Evolutionary conservation across 208 protist genomes (phyloP).

Genomic region (Vickermania ingenoplastis): DNA sequence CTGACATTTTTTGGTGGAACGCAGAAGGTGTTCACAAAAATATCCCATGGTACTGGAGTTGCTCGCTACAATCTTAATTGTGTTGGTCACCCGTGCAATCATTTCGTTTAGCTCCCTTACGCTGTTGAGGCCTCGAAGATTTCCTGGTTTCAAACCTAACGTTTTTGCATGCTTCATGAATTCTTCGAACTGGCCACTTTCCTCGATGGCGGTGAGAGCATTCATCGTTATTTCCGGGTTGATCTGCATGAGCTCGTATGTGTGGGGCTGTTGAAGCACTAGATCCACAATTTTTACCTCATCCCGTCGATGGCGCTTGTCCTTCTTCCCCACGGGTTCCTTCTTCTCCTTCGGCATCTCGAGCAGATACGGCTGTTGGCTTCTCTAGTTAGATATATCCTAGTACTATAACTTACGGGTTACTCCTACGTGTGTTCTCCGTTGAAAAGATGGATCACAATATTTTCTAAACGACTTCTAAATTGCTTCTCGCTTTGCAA

Average conservation of each 20-base stretch:
- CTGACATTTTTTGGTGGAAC: slow-evolving; percentile 1
- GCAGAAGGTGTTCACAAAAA: background rate
- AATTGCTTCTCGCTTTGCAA: no score
- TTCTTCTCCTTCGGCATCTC: background rate
- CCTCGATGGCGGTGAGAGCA: slow-evolving; percentile 5
- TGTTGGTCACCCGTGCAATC: background rate
- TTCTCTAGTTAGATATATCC: no score
- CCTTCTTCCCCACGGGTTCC: background rate
- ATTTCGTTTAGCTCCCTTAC: background rate
- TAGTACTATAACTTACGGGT: no score
- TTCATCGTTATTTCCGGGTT: slow-evolving; percentile 4
- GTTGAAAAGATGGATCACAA: no score
- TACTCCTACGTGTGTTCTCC: no score
- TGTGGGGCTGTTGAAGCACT: slow-evolving; percentile 1
- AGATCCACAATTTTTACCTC: slow-evolving; percentile 1
- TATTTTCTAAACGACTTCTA: no score
- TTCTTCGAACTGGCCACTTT: slow-evolving; percentile 4
- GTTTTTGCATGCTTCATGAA: background rate
- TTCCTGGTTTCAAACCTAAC: background rate
- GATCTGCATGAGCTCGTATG: slow-evolving; percentile 5
- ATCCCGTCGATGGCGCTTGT: background rate
- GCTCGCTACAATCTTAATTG: background rate
- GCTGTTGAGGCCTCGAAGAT: background rate
- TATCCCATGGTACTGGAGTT: background rate
- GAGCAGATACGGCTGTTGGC: no score